Conservation (phyloP, 2,329 filamentous ascomycete species). For the Aphanoascus verrucosus region DNA sequence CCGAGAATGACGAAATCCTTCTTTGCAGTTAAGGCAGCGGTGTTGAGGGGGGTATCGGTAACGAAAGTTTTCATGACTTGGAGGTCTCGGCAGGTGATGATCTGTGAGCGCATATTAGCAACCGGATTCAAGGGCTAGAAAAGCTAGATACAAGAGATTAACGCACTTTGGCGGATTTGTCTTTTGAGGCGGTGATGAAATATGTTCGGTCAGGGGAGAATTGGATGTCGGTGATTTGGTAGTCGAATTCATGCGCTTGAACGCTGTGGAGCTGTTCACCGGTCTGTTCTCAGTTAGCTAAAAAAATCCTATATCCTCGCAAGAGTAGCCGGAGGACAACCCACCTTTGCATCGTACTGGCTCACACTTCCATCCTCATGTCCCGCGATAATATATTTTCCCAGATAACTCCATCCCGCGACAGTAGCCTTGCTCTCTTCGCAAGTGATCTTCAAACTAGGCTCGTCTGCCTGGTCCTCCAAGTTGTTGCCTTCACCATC, state of each 20-base stretch:
- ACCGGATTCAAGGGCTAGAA: not conserved
- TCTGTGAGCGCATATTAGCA: conserved; percentile 36
- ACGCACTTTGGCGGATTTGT: conserved; percentile 83
- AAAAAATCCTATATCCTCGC: not conserved
- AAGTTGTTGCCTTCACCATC: conserved; percentile 42
- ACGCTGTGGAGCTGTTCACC: conserved; percentile 73
- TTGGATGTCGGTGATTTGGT: conserved; percentile 82
- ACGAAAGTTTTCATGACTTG: conserved; percentile 85
- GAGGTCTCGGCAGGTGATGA: conserved; percentile 76
- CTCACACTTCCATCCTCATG: conserved; percentile 94
- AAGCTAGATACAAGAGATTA: not conserved
- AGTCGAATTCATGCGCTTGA: conserved; percentile 74
- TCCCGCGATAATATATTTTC: conserved; percentile 92
- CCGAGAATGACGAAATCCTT: conserved; percentile 98
- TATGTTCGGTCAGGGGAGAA: conserved; percentile 90
- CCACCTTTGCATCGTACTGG: conserved; percentile 78
- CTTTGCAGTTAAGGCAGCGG: conserved; percentile 81
- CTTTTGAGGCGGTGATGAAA: conserved; percentile 96
- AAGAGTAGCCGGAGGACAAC: conserved; percentile 13
- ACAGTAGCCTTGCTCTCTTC: conserved; percentile 95
- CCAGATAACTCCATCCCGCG: conserved; percentile 88
- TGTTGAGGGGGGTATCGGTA: conserved; percentile 92
- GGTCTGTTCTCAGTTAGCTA: conserved; percentile 39
- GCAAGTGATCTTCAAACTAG: conserved; percentile 75
- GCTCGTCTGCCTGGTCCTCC: conserved; percentile 75